phyloP scores from a whole-genome alignment of 2,329 filamentous ascomycete species.

The Scortechinia acanthostroma region DNA sequence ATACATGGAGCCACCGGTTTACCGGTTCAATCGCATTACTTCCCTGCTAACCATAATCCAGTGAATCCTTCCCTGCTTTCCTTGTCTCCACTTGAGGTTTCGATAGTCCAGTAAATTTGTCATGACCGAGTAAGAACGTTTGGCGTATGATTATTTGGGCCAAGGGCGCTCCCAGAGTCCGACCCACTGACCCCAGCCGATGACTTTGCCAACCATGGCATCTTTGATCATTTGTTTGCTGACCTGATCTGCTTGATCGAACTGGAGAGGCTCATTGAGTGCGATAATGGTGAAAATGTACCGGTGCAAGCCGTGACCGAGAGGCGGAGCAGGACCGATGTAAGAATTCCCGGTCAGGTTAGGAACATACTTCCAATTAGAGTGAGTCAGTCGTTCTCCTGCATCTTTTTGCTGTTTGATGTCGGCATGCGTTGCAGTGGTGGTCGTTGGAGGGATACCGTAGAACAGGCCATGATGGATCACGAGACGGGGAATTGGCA shows the following conservation, averaged over 20 bases:
- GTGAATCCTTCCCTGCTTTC: too few relatives aligned
- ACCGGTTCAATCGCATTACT: too few relatives aligned
- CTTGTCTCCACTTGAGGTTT: too few relatives aligned
- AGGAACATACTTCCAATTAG: not conserved
- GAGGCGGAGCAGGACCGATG: not conserved
- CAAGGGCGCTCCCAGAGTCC: too few relatives aligned
- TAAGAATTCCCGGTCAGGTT: not conserved
- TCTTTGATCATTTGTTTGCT: not conserved
- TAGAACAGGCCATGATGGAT: not conserved
- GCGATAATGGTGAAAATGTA: not conserved
- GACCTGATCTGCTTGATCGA: not conserved
- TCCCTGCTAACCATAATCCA: too few relatives aligned
- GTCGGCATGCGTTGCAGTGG: not conserved
- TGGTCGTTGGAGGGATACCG: not conserved
- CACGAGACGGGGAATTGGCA: not conserved
- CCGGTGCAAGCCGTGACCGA: not conserved
- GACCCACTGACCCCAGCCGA: not conserved
- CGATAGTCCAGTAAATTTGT: not conserved
- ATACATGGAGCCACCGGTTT: too few relatives aligned
- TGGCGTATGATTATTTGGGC: too few relatives aligned
- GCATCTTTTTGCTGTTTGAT: not conserved
- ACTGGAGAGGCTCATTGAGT: not conserved
- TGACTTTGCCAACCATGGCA: not conserved
- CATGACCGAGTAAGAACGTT: constrained; percentile 1
- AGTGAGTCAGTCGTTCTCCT: not conserved